Evolutionary conservation across 805 yeast genomes (phyloP).

Genomic region (Teunomyces panamensis): DNA sequence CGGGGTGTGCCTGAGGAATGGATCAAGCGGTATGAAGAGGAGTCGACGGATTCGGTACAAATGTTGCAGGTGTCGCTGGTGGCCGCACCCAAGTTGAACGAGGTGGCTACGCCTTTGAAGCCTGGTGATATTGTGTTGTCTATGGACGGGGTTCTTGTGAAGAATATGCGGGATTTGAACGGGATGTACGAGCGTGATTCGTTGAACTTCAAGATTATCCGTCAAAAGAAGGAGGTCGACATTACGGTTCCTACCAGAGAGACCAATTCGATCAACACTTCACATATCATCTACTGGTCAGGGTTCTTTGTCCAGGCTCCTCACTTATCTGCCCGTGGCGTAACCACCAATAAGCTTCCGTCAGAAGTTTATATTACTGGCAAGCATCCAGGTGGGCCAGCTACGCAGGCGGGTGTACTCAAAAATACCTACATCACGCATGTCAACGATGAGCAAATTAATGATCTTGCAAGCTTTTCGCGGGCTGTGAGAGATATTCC

Average conservation of each 20-base stretch:
- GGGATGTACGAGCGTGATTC: conserved; percentile 41
- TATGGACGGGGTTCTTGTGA: conserved; percentile 62
- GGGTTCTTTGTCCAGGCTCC: conserved; percentile 84
- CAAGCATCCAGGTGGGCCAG: conserved; percentile 80
- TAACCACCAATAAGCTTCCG: conserved; percentile 64
- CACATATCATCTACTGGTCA: conserved; percentile 73
- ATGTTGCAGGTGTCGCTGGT: conserved; percentile 70
- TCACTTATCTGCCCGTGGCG: conserved; percentile 90
- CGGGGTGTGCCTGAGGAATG: conserved; percentile 86
- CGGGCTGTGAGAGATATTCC: conserved; percentile 65
- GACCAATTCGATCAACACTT: conserved; percentile 56
- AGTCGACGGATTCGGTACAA: conserved; percentile 64
- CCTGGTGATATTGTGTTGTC: conserved; percentile 79
- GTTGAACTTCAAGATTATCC: conserved; percentile 61
- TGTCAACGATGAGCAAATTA: conserved; percentile 74
- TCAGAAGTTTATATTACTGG: conserved; percentile 80
- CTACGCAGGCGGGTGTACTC: conserved; percentile 73
- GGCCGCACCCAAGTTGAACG: conserved; percentile 42
- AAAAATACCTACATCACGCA: conserved; percentile 86
- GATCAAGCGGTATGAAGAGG: conserved; percentile 66
- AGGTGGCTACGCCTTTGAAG: conserved; percentile 34
- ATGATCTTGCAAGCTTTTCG: conserved; percentile 65
- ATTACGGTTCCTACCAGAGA: conserved; percentile 63
- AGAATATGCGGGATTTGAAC: conserved; percentile 64
- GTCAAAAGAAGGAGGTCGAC: conserved; percentile 64